A percentile compares a stretch with the other conserved stretches of the same genome.
Conservation (phyloP, 73 alveolate genomes). For the Vitrella brassicaformis region DNA sequence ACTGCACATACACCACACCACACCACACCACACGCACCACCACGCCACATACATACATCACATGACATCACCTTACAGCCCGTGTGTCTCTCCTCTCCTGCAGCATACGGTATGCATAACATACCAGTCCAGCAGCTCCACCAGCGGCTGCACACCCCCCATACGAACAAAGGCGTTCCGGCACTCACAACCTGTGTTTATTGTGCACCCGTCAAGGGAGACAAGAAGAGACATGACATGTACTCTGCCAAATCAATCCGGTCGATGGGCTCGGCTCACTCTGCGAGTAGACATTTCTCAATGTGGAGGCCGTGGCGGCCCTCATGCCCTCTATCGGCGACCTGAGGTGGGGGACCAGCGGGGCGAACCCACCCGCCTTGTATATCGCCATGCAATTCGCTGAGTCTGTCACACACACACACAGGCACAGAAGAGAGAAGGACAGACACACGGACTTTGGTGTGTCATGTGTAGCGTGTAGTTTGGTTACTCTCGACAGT, state of each 20-base stretch:
- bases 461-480: no score
- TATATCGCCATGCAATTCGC: background rate
- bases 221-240: no score
- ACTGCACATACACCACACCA: background rate
- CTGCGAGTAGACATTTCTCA: slow-evolving; percentile 14
- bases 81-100: background rate
- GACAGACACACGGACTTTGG: no score
- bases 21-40: background rate
- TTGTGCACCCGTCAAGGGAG: no score
- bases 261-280: no score
- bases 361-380: background rate
- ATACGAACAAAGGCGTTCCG: background rate
- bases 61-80: background rate
- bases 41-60: no score
- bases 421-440: no score
- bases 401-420: no score
- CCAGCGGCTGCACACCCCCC: background rate
- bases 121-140: background rate
- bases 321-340: slow-evolving; percentile 3
- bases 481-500: background rate
- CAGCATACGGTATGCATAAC: background rate
- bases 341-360: background rate
- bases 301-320: slow-evolving; percentile 31
- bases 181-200: no score
- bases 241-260: no score